These are phyloP conservation scores for Cercospora beticola DNA, from an alignment of 2,329 filamentous ascomycete species.

Conservation along the genomic window DNA sequence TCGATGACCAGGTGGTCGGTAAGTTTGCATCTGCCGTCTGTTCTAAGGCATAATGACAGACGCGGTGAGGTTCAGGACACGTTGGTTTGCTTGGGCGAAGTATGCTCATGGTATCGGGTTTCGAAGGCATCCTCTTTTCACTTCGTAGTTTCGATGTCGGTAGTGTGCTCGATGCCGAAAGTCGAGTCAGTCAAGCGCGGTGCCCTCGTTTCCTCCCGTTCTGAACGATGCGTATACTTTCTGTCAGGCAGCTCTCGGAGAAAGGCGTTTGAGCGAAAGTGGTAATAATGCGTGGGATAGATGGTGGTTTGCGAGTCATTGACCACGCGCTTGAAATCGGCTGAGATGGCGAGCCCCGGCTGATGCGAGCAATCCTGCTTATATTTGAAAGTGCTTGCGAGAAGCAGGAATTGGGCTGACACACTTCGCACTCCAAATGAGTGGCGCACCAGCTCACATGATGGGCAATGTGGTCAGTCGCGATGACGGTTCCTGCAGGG, in stretches of 20 bases:
- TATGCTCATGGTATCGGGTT: neutral
- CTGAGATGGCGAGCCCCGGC: neutral
- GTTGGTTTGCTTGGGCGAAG: neutral
- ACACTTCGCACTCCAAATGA: neutral
- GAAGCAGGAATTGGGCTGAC: neutral
- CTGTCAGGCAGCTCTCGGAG: neutral
- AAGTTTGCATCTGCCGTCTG: neutral
- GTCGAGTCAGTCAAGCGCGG: neutral
- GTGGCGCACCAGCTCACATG: slow-evolving; percentile 1
- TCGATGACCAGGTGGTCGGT: neutral
- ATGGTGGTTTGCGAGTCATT: neutral
- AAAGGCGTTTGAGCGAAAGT: neutral
- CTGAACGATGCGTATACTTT: neutral
- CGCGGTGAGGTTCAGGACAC: slow-evolving; percentile 8
- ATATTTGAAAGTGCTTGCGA: neutral
- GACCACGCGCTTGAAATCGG: neutral
- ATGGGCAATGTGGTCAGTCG: neutral
- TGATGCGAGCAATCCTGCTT: neutral
- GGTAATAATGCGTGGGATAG: neutral
- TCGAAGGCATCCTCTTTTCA: no score
- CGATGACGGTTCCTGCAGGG: neutral
- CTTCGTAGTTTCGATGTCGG: neutral
- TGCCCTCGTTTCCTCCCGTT: neutral
- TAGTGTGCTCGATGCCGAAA: neutral
- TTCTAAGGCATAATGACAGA: slow-evolving; percentile 7